Base-by-base conservation (phyloP, 2,329 filamentous ascomycete species). In the Pseudocercospora cruenta region DNA sequence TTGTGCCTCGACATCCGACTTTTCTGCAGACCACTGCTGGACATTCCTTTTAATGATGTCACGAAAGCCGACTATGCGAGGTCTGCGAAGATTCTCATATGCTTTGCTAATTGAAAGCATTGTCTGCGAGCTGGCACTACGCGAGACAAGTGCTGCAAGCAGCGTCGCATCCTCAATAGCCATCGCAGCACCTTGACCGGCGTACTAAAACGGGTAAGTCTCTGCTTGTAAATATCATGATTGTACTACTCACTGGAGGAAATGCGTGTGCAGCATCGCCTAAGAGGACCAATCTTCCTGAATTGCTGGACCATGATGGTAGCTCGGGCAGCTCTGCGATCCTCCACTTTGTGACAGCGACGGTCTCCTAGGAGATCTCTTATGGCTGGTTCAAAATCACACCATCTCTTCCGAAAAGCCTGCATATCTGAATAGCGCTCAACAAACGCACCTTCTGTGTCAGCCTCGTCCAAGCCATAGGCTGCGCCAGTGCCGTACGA, bases 251-350 rank as follows among this genome's bases (percentile, higher is more conserved):
- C 26, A 60, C 58, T 14, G 64, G 64, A 36, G 64, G 64, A 5
- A 66, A 55, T 19, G 64, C 64, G 22, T 66, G 64, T 12, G 60
- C 64, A 8, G 64, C 64, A 36, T 66, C 64, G n/a, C 64, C 64
- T 2, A 66, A 22, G 1, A 66, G 53, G 31, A 66, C 51, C 22
- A 66, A 54, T 28, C 59, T 45, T 8, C 64, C 64, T 2, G 58
- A 43, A 0, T 60, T 26, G 45, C 60, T 62, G 28, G 64, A 62
- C 64, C 64, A 66, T n/a, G 51, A 62, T 10, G 64, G 60, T 10
- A 66, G 24, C 10, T 66, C 53, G 10, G 64, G 64, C 26, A 66
- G 7, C 21, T 66, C 64, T 24, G 64, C 64, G 9, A 66, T 66
- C 21, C 26, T 66, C 64, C 64, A 66, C 39, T 24, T 47, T 0